Evolutionary conservation across 495 filamentous ascomycete genomes (phyloP).

Genomic region (Thozetella sp.): DNA sequence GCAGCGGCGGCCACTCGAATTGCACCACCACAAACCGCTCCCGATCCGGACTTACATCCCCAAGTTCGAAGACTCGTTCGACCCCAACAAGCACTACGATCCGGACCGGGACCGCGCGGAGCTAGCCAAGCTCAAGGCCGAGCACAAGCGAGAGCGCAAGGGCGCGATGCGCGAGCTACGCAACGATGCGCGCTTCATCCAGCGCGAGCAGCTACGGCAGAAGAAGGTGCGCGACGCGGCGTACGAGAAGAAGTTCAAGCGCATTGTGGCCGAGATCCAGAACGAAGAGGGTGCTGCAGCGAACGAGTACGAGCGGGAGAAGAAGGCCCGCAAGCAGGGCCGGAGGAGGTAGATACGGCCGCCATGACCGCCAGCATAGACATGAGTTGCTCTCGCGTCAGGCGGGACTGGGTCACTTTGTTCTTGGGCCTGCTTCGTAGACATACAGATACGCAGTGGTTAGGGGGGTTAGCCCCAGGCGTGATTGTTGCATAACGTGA

Average conservation of each 20-base stretch:
- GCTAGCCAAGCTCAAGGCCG: slow-evolving; percentile 73
- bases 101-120: slow-evolving; percentile 87
- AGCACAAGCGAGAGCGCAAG: slow-evolving; percentile 95
- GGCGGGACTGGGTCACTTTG: no score
- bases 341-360: slow-evolving; percentile 16
- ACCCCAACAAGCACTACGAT: slow-evolving; percentile 94
- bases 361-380: no score
- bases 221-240: slow-evolving; percentile 89
- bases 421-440: no score
- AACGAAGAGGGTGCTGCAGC: slow-evolving; percentile 84
- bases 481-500: no score
- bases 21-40: slow-evolving; percentile 87
- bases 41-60: slow-evolving; percentile 88
- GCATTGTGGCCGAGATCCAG: slow-evolving; percentile 91
- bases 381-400: no score
- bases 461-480: no score
- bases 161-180: slow-evolving; percentile 91
- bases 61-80: slow-evolving; percentile 96
- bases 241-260: slow-evolving; percentile 94
- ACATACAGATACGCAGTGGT: no score
- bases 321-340: slow-evolving; percentile 66
- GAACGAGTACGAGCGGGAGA: slow-evolving; percentile 89
- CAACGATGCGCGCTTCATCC: slow-evolving; percentile 92
- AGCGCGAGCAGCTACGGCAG: slow-evolving; percentile 81
- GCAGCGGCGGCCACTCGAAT: slow-evolving; percentile 73